phyloP scores from a whole-genome alignment of 441 rosid genomes.

The Jatropha podagrica region DNA sequence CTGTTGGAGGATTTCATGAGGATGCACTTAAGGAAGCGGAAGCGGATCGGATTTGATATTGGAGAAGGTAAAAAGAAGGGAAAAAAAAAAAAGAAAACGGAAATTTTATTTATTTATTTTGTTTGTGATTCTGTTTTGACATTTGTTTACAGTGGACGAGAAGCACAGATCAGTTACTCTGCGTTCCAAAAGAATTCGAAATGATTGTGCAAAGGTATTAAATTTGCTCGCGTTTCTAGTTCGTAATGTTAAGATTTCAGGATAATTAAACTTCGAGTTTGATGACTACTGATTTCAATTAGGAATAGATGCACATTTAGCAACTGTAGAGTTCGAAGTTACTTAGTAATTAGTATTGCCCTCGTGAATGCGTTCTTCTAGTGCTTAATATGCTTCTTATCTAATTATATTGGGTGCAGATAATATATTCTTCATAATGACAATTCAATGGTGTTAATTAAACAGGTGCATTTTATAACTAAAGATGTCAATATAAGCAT shows the following conservation, averaged over 20 bases:
- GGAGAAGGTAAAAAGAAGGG: conserved; percentile 3
- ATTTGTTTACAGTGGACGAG: conserved; percentile 23
- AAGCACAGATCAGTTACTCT: conserved; percentile 25
- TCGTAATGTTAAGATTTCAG: not conserved
- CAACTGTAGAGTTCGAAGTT: not conserved
- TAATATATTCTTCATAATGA: not conserved
- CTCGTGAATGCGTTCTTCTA: not conserved
- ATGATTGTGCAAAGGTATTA: conserved; percentile 40
- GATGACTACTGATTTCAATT: not conserved
- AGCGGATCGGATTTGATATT: conserved; percentile 34
- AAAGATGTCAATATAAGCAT: conserved; percentile 28
- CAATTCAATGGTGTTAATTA: not conserved
- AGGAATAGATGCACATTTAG: not conserved
- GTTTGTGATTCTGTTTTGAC: conserved; percentile 6
- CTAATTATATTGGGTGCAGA: not conserved
- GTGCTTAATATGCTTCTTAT: not conserved
- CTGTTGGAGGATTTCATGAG: conserved; percentile 12
- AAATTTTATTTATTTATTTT: not conserved
- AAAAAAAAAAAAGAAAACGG: not conserved
- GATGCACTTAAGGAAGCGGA: conserved; percentile 40
- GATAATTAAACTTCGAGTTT: not conserved
- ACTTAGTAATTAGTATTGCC: not conserved
- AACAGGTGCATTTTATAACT: conserved; percentile 42
- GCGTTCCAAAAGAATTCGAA: conserved; percentile 39
- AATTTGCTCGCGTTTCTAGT: not conserved